Conservation (phyloP, 2,329 filamentous ascomycete genomes). For the Karstenula rhodostoma region DNA sequence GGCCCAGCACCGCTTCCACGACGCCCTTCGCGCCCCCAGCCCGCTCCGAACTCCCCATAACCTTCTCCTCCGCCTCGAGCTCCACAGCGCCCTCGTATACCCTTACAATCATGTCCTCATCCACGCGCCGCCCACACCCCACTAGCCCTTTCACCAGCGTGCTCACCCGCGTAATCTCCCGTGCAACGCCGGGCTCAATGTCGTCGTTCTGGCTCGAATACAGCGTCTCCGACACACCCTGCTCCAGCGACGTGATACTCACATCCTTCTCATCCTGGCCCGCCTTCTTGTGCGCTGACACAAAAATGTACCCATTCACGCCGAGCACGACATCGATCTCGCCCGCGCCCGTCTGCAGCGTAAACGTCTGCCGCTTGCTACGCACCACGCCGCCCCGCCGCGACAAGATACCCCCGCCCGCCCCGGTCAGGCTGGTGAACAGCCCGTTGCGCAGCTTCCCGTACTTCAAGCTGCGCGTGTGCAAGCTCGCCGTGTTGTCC, state of each 20-base stretch:
- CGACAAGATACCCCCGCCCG: constrained; percentile 67
- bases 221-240: constrained; percentile 82
- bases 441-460: constrained; percentile 94
- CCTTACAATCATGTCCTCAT: constrained; percentile 85
- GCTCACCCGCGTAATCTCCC: constrained; percentile 85
- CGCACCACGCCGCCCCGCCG: constrained; percentile 78
- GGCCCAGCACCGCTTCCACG: constrained; percentile 39
- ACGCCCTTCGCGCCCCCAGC: constrained; percentile 43
- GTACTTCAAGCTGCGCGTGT: constrained; percentile 91
- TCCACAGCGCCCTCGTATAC: constrained; percentile 86
- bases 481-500: constrained; percentile 85
- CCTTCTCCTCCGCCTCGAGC: constrained; percentile 69
- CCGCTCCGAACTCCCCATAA: constrained; percentile 57
- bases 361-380: constrained; percentile 86
- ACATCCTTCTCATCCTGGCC: constrained; percentile 61
- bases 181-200: constrained; percentile 77
- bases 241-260: constrained; percentile 84
- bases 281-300: constrained; percentile 80
- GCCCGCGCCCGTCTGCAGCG: constrained; percentile 66
- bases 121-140: constrained; percentile 81
- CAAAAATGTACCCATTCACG: constrained; percentile 97
- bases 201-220: constrained; percentile 96
- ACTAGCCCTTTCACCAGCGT: constrained; percentile 85
- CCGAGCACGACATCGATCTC: constrained; percentile 87
- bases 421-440: constrained; percentile 82